Evolutionary conservation across 331 rosid genomes (phyloP).

Genomic region (Malus hybrid): DNA sequence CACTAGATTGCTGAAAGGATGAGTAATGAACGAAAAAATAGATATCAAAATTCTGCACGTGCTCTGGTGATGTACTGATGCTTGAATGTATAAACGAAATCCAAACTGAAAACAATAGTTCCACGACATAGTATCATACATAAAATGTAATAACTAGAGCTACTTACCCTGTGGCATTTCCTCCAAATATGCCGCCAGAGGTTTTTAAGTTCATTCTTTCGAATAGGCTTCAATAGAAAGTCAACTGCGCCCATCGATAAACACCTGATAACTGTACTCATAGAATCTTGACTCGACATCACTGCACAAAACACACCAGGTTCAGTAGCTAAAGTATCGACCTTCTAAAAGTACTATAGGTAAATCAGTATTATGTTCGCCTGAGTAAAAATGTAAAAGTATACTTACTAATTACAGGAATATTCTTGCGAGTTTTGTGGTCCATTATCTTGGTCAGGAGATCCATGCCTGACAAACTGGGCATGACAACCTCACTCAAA

Average conservation of each 20-base stretch:
- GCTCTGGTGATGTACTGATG: background rate
- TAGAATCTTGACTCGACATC: slow-evolving; percentile 16
- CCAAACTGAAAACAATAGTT: background rate
- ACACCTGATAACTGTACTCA: slow-evolving; percentile 8
- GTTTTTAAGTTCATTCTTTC: slow-evolving; percentile 21
- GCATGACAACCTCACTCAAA: slow-evolving; percentile 21
- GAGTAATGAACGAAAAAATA: background rate
- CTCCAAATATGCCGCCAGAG: slow-evolving; percentile 21
- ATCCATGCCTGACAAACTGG: slow-evolving; percentile 8
- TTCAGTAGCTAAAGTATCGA: background rate
- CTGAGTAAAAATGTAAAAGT: background rate
- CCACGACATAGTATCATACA: background rate
- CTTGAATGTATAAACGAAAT: background rate
- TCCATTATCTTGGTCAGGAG: slow-evolving; percentile 3
- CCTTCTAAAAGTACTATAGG: background rate
- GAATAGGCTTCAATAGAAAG: slow-evolving; percentile 19
- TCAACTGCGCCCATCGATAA: slow-evolving; percentile 14
- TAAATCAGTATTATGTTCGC: background rate
- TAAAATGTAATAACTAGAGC: background rate
- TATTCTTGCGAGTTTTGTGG: background rate
- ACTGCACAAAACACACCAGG: slow-evolving; percentile 10
- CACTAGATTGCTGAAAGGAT: slow-evolving; percentile 31
- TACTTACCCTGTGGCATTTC: slow-evolving; percentile 7
- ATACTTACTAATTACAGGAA: slow-evolving; percentile 18
- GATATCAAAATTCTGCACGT: background rate